A percentile compares a stretch with the other conserved stretches of the same genome.
Evolutionary conservation across 78 protist genomes (phyloP).

Genomic region (Dictyostelium capitatum): DNA sequence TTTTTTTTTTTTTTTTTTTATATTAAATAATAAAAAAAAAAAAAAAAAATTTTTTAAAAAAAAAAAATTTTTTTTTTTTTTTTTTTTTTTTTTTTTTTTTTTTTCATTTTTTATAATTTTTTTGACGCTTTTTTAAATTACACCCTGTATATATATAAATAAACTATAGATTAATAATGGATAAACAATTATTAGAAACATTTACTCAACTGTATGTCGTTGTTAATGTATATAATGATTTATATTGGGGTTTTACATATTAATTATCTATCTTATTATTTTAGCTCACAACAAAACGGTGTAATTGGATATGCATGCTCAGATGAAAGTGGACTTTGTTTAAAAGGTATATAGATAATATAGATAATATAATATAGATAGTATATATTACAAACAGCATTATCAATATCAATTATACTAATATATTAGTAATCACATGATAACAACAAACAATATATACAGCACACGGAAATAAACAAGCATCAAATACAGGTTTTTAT

Average conservation of each 20-base stretch:
- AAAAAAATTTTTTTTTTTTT: no score
- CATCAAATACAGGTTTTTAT: slow-evolving; percentile 49
- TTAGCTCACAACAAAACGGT: slow-evolving; percentile 43
- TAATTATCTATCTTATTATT: background rate
- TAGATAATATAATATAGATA: background rate
- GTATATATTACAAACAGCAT: background rate
- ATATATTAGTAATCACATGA: no score
- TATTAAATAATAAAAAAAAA: no score
- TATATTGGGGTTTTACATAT: background rate
- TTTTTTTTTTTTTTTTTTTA: no score
- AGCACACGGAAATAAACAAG: slow-evolving; percentile 33
- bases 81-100: no score
- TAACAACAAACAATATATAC: background rate
- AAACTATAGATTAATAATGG: slow-evolving; percentile 36
- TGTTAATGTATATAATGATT: background rate
- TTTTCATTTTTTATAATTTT: no score
- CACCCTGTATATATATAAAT: background rate
- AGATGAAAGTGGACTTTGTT: slow-evolving; percentile 58
- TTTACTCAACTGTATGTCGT: slow-evolving; percentile 31
- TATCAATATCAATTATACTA: background rate
- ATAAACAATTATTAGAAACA: slow-evolving; percentile 60
- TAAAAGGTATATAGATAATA: slow-evolving; percentile 45
- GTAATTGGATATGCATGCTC: slow-evolving; percentile 27
- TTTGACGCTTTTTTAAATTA: background rate
- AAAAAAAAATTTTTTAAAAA: no score